Percentiles rank a stretch among this genome's conserved stretches.
These are phyloP conservation scores for Diaporthe longicolla DNA, from an alignment of 2,329 filamentous ascomycete genomes.

Conservation along the genomic window DNA sequence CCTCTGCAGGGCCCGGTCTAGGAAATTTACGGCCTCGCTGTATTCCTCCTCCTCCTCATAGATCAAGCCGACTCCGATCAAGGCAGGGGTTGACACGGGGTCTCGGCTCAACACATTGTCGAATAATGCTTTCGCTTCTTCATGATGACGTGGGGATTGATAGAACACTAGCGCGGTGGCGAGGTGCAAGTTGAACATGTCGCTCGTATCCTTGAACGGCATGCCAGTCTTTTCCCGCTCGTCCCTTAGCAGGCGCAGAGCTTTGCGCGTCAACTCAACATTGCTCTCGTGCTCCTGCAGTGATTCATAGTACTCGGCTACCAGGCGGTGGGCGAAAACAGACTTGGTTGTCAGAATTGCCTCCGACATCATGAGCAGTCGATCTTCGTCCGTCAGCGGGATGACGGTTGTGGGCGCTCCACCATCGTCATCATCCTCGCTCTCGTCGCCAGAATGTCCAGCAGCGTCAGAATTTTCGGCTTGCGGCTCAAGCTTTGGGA, in stretches of 20 bases:
- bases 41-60: constrained; percentile 95
- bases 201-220: constrained; percentile 76
- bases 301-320: constrained; percentile 86
- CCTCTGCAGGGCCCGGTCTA: constrained; percentile 80
- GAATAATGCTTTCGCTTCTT: constrained; percentile 89
- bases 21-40: constrained; percentile 82
- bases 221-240: constrained; percentile 79
- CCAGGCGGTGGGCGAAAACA: constrained; percentile 84
- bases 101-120: constrained; percentile 84
- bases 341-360: constrained; percentile 79
- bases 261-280: constrained; percentile 84
- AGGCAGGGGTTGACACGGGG: constrained; percentile 80
- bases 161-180: constrained; percentile 92
- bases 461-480: constrained; percentile 50
- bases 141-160: constrained; percentile 89
- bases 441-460: constrained; percentile 64
- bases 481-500: constrained; percentile 62
- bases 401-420: constrained; percentile 67
- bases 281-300: constrained; percentile 88
- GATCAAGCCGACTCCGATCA: constrained; percentile 92
- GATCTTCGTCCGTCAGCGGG: constrained; percentile 81
- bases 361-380: constrained; percentile 84
- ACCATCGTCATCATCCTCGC: constrained; percentile 71
- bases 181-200: constrained; percentile 82
- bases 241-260: constrained; percentile 70